phyloP scores from a whole-genome alignment of 345 rosid genomes.

The Erodium maritimum region DNA sequence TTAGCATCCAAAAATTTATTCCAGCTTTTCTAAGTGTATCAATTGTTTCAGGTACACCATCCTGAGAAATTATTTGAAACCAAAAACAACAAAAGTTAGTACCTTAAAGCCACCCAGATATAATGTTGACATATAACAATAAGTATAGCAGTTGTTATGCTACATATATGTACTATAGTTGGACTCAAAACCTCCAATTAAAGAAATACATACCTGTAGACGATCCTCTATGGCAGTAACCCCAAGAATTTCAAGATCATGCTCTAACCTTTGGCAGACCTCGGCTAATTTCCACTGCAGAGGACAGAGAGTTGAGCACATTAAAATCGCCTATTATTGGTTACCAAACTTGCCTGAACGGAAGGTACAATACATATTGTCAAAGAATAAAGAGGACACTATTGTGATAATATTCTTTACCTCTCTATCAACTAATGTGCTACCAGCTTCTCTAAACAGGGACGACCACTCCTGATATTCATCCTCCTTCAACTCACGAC shows the following conservation, averaged over 20 bases:
- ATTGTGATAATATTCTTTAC: conserved; percentile 49
- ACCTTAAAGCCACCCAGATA: conserved; percentile 3
- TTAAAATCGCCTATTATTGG: conserved; percentile 34
- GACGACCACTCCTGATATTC: conserved; percentile 83
- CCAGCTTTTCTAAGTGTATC: conserved; percentile 91
- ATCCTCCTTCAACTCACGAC: conserved; percentile 73
- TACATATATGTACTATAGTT: background rate
- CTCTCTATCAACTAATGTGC: conserved; percentile 93
- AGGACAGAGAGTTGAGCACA: conserved; percentile 16
- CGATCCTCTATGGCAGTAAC: conserved; percentile 96
- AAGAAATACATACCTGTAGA: conserved; percentile 51
- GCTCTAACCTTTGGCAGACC: conserved; percentile 80
- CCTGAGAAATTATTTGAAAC: conserved; percentile 30
- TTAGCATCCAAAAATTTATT: conserved; percentile 97
- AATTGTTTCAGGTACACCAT: conserved; percentile 96
- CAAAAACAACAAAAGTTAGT: conserved; percentile 8
- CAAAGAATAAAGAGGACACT: conserved; percentile 3
- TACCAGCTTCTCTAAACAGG: conserved; percentile 87
- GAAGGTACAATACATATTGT: conserved; percentile 27
- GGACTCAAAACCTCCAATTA: conserved; percentile 9
- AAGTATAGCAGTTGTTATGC: background rate
- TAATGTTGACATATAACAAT: background rate
- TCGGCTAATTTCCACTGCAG: conserved; percentile 96
- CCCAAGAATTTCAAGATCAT: conserved; percentile 80
- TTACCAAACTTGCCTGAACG: conserved; percentile 6